Base-by-base conservation (phyloP, 2,329 filamentous ascomycete species). In the Aspergillus hortae region DNA sequence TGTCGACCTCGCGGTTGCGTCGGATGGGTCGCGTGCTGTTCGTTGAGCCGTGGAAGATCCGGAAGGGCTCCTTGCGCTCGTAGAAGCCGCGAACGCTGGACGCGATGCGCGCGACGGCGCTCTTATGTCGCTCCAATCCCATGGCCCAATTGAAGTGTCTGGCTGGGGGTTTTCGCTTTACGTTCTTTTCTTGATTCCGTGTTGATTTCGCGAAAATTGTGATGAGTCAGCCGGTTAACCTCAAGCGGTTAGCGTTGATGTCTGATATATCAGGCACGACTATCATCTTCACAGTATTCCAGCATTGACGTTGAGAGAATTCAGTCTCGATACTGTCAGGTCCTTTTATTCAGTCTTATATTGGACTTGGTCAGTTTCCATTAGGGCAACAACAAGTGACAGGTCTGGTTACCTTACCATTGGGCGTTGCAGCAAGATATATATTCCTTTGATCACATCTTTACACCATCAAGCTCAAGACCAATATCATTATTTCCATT, bases 11-110 rank as follows among this genome's bases (percentile, higher is more conserved):
- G 35, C 51, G 45, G 6, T 52, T 55, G 46, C 55, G 76, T 17
- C 74, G 70, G 7, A 77, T 77, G 21, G 79, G 79, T 6, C 88
- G 84, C 38, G 88, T 91, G 68, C 83, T 89, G 73, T 89, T 90
- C 21, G 88, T 90, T 0, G 86, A 84, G 54, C 88, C 88, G 70
- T 91, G 88, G 61, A 84, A 88, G 64, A 91, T 85, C 12, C 87
- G 80, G 69, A 89, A 91, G 3, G 85, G 81, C 21, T 46, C 44
- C 32, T 46, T 46, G 32, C 44, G 44, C 21, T 46, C 44, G 19
- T 46, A 46, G 32, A 46, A 46, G 32, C 44, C 45, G 45, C 54
- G 54, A 40, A 56, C 53, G 36, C 35, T 44, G 7, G 14, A 25
- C 12, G 54, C 48, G 36, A 56, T 56, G n/a, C 54, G 54, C 12